A percentile compares a stretch with the other conserved stretches of the same genome.
Conservation (phyloP, 805 yeast genomes). For the Ogataea nakhonphanomensis region DNA sequence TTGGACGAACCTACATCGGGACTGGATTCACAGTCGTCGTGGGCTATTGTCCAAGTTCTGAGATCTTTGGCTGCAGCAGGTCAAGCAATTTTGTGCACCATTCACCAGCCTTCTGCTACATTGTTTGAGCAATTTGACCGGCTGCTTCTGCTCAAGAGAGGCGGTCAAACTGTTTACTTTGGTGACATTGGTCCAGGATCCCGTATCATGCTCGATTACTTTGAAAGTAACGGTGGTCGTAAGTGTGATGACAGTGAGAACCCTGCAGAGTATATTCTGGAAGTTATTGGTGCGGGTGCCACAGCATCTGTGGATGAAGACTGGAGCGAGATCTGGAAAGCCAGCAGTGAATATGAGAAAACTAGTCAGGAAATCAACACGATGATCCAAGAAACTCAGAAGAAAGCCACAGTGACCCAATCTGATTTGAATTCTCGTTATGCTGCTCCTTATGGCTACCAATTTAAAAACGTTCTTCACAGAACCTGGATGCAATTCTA, state of each 20-base stretch:
- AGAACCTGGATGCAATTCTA: constrained; percentile 43
- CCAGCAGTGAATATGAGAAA: constrained; percentile 26
- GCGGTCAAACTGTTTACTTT: constrained; percentile 52
- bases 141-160: constrained; percentile 43
- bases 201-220: constrained; percentile 40
- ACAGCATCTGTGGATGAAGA: constrained; percentile 56
- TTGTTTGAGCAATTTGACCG: constrained; percentile 44
- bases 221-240: constrained; percentile 57
- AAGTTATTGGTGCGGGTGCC: constrained; percentile 79
- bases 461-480: constrained; percentile 33
- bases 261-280: constrained; percentile 75
- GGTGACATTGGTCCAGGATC: constrained; percentile 52
- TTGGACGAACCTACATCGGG: constrained; percentile 64
- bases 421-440: constrained; percentile 24
- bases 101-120: constrained; percentile 48
- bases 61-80: constrained; percentile 49
- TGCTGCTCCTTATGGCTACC: constrained; percentile 46
- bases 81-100: constrained; percentile 58
- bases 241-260: constrained; percentile 58
- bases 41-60: constrained; percentile 53
- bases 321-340: constrained; percentile 63
- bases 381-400: constrained; percentile 20
- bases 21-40: constrained; percentile 55
- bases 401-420: constrained; percentile 12
- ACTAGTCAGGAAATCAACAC: constrained; percentile 31